Base-by-base conservation (phyloP, 139 green algal species). In the Desmodesmus armatus region DNA sequence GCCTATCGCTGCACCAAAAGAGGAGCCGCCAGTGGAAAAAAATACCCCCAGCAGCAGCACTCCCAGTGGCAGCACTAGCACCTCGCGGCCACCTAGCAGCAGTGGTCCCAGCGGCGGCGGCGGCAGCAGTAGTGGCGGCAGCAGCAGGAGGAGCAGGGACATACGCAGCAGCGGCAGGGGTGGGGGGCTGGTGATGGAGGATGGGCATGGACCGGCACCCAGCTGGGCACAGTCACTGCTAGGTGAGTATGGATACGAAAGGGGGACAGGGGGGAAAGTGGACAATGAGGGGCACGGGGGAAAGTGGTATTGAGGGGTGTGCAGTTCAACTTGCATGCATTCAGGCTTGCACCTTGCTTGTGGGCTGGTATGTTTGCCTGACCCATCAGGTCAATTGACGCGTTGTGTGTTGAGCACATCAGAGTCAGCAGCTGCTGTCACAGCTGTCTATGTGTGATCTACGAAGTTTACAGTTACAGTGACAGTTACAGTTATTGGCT, bases 241-340 rank as follows among this genome's bases (percentile, higher is more conserved):
- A 75, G 76, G 76, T 89, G n/a, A 58, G 83, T 71, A 62, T 65
- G 33, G 35, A 17, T 75, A 40, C 35, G 19, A 75, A 41, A 40
- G 66, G 23, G 31, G 53, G 37, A 85, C 76, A 44, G 70, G 41
- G 31, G 77, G 44, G 35, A 44, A 72, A 41, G 17, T 74, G 44
- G 4, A n/a, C n/a, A 33, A 43, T 69, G 23, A 21, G 66, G 21
- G 15, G 25, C 66, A 41, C 23, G 15, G n/a, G n/a, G n/a, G n/a
- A n/a, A n/a, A n/a, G n/a, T n/a, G n/a, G n/a, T n/a, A n/a, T n/a
- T n/a, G n/a, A n/a, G n/a, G n/a, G n/a, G n/a, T n/a, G n/a, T n/a
- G n/a, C n/a, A n/a, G n/a, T n/a, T n/a, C n/a, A n/a, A n/a, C n/a
- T n/a, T n/a, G n/a, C n/a, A n/a, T n/a, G n/a, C n/a, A n/a, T n/a